Evolutionary conservation across 2,329 filamentous ascomycete genomes (phyloP).

Genomic region (Metarhizium robertsii): DNA sequence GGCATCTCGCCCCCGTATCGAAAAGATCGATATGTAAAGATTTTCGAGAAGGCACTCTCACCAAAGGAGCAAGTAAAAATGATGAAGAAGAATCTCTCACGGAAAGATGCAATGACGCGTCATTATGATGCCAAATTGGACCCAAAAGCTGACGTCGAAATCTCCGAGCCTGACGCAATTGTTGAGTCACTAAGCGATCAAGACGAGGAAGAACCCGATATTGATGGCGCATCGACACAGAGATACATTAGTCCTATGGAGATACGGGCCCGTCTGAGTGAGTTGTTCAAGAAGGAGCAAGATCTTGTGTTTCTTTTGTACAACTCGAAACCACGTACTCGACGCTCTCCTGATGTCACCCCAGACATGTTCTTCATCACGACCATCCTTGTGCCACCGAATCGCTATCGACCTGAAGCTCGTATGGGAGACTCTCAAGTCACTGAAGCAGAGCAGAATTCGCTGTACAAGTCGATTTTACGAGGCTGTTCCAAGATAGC

Average conservation of each 20-base stretch:
- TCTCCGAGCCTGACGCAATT: slow-evolving; percentile 56
- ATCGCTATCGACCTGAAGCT: slow-evolving; percentile 81
- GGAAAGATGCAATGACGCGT: slow-evolving; percentile 57
- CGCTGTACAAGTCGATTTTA: slow-evolving; percentile 76
- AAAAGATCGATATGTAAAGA: slow-evolving; percentile 86
- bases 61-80: slow-evolving; percentile 71
- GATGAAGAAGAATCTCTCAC: slow-evolving; percentile 57
- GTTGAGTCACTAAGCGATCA: slow-evolving; percentile 24
- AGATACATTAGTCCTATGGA: slow-evolving; percentile 76
- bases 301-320: slow-evolving; percentile 82
- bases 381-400: slow-evolving; percentile 80
- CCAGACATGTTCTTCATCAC: slow-evolving; percentile 94
- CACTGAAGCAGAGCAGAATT: slow-evolving; percentile 82
- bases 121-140: slow-evolving; percentile 28
- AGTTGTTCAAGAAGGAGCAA: slow-evolving; percentile 80
- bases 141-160: slow-evolving; percentile 18
- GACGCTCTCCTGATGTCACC: slow-evolving; percentile 47
- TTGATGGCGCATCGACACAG: slow-evolving; percentile 31
- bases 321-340: slow-evolving; percentile 57
- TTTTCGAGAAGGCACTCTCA: slow-evolving; percentile 75
- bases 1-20: slow-evolving; percentile 75
- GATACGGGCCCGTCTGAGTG: slow-evolving; percentile 65
- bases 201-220: slow-evolving; percentile 23
- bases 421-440: slow-evolving; percentile 72
- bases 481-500: slow-evolving; percentile 64